A percentile compares a stretch with the other conserved stretches of the same genome.
These are phyloP conservation scores for Athelia psychrophila DNA, from an alignment of 1,284 basidiomycete genomes.

Conservation along the genomic window DNA sequence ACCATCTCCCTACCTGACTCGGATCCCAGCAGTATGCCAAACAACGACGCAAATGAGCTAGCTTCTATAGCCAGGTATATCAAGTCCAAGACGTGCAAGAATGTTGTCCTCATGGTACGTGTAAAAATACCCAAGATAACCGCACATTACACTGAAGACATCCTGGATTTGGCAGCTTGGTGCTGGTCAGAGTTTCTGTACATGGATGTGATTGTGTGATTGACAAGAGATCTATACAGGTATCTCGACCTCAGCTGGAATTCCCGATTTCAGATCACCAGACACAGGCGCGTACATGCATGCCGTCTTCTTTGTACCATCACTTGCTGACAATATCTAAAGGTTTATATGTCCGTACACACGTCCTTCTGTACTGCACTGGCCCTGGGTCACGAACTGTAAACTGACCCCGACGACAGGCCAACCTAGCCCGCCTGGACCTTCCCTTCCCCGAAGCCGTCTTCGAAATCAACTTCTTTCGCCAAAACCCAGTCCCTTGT, in stretches of 20 bases:
- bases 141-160: too few relatives aligned
- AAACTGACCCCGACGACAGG: slow-evolving; percentile 35
- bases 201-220: slow-evolving; percentile 20
- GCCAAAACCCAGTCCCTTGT: slow-evolving; percentile 72
- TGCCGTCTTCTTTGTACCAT: background rate
- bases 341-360: slow-evolving; percentile 55
- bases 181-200: slow-evolving; percentile 46
- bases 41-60: slow-evolving; percentile 21
- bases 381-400: background rate
- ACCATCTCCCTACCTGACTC: too few relatives aligned
- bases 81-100: slow-evolving; percentile 59
- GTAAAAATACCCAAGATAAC: slow-evolving; percentile 1
- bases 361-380: background rate
- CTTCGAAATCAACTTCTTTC: slow-evolving; percentile 77
- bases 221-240: slow-evolving; percentile 39
- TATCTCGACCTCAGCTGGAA: slow-evolving; percentile 76
- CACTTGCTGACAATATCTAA: background rate
- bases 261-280: slow-evolving; percentile 79
- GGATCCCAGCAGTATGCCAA: too few relatives aligned
- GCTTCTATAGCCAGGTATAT: slow-evolving; percentile 63
- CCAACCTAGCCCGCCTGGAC: slow-evolving; percentile 70
- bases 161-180: slow-evolving; percentile 42
- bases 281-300: slow-evolving; percentile 55
- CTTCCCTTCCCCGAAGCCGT: slow-evolving; percentile 81
- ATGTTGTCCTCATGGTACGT: slow-evolving; percentile 71